phyloP scores from a whole-genome alignment of 768 basidiomycete species.

The Lactarius tabidus region DNA sequence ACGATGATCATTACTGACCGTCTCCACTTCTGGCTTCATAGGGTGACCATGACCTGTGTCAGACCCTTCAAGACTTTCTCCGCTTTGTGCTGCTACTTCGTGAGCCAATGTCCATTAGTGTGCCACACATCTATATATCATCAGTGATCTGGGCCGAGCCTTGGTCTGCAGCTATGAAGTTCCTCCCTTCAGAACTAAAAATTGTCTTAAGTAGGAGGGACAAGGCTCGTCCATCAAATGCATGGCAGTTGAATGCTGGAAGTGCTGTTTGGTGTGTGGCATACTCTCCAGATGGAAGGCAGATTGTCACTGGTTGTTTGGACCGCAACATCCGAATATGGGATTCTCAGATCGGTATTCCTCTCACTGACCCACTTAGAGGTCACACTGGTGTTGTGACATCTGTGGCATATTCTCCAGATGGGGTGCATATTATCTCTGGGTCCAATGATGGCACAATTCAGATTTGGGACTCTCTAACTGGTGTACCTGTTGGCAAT shows the following conservation, averaged over 20 bases:
- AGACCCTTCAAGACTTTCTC: background rate
- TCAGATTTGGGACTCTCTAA: background rate
- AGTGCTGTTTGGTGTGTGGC: background rate
- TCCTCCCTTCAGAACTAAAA: background rate
- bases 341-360: background rate
- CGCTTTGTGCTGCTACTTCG: background rate
- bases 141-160: too few relatives aligned
- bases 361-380: background rate
- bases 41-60: background rate
- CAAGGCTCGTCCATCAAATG: background rate
- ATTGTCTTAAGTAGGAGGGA: background rate
- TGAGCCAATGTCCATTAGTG: too few relatives aligned
- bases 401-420: background rate
- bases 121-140: too few relatives aligned
- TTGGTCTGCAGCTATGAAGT: too few relatives aligned
- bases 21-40: background rate
- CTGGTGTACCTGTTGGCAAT: background rate
- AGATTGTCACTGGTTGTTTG: background rate
- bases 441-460: background rate
- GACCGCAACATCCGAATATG: background rate
- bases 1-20: background rate
- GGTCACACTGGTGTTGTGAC: background rate
- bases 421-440: background rate
- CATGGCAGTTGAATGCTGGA: too few relatives aligned
- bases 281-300: too few relatives aligned